phyloP scores from a whole-genome alignment of 2,329 filamentous ascomycete species.

The Neurospora sp. region DNA sequence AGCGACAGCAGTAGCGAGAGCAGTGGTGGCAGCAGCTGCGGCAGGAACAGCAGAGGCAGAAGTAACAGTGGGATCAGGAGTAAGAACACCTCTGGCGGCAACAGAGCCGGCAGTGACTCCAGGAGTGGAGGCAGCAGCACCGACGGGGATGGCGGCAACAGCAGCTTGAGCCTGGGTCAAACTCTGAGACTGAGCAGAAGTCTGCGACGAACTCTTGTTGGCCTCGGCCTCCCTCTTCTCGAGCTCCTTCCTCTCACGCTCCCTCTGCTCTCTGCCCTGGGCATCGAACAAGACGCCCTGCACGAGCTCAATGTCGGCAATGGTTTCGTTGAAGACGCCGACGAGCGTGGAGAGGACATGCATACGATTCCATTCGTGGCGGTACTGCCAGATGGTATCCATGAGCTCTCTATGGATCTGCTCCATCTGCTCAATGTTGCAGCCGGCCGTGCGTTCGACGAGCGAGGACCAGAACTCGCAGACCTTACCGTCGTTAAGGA shows the following conservation, averaged over 20 bases:
- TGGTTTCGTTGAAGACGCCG: slow-evolving; percentile 63
- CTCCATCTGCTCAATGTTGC: slow-evolving; percentile 87
- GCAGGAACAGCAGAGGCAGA: background rate
- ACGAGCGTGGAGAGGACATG: slow-evolving; percentile 48
- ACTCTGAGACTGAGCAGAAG: background rate
- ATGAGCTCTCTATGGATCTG: slow-evolving; percentile 86
- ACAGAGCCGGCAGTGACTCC: background rate
- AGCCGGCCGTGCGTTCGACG: slow-evolving; percentile 59
- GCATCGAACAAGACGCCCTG: slow-evolving; percentile 18
- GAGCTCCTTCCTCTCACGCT: background rate
- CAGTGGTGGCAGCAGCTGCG: background rate
- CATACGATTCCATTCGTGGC: slow-evolving; percentile 75
- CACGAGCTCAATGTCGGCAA: slow-evolving; percentile 18
- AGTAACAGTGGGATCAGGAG: background rate
- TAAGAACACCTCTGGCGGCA: background rate
- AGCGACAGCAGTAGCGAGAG: background rate
- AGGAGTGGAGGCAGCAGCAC: background rate
- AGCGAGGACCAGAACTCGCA: slow-evolving; percentile 51
- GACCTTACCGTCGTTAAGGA: slow-evolving; percentile 40
- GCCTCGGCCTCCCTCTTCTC: background rate
- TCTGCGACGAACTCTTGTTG: background rate
- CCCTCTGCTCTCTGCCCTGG: slow-evolving; percentile 2
- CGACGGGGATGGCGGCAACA: background rate
- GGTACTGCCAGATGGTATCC: slow-evolving; percentile 74
- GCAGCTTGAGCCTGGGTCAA: background rate